phyloP scores from a whole-genome alignment of 208 protist genomes.

The Crithidia mellificae region DNA sequence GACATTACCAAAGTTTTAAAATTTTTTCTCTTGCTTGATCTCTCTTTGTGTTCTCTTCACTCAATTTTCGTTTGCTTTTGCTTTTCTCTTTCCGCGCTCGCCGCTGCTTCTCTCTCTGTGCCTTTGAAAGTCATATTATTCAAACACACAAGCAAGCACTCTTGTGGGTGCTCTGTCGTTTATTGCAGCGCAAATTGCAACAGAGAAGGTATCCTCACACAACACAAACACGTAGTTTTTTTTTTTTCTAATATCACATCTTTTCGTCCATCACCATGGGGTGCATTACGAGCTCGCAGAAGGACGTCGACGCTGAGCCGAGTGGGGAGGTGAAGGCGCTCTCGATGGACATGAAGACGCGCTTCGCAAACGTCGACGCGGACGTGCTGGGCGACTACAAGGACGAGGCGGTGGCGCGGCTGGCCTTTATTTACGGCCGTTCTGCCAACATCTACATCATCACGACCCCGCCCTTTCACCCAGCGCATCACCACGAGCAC shows the following conservation, averaged over 20 bases:
- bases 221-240: too few species aligned
- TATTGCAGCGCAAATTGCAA: too few species aligned
- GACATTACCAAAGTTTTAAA: too few species aligned
- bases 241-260: background rate
- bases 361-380: slow-evolving; percentile 22
- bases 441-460: slow-evolving; percentile 31
- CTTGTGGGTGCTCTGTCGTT: too few species aligned
- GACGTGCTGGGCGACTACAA: slow-evolving; percentile 29
- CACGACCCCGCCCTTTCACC: slow-evolving; percentile 22
- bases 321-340: slow-evolving; percentile 16
- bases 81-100: background rate
- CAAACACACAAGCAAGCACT: too few species aligned
- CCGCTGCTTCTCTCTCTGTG: too few species aligned
- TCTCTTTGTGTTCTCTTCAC: too few species aligned
- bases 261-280: slow-evolving; percentile 18
- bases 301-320: background rate
- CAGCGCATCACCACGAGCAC: background rate
- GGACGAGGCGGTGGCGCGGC: slow-evolving; percentile 21
- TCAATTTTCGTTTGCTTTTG: background rate
- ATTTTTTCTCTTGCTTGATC: too few species aligned
- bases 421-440: slow-evolving; percentile 24
- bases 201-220: too few species aligned
- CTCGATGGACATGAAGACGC: slow-evolving; percentile 20
- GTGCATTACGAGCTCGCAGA: slow-evolving; percentile 19
- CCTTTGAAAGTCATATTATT: too few species aligned